These are phyloP conservation scores for Aspergillus novofumigatus DNA, from an alignment of 2,329 filamentous ascomycete species.

Conservation along the genomic window DNA sequence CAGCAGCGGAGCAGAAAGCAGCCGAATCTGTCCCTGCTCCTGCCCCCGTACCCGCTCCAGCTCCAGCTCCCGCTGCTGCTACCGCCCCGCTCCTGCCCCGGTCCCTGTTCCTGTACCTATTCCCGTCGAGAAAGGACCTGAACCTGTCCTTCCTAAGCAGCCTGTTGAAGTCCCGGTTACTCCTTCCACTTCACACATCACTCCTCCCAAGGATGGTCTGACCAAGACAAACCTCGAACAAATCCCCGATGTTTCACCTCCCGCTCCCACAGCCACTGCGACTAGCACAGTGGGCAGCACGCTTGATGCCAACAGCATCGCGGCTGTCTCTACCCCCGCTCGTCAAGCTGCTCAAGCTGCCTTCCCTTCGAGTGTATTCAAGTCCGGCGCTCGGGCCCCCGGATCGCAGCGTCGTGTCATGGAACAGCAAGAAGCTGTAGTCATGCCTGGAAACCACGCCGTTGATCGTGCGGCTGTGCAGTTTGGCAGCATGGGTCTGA, in stretches of 20 bases:
- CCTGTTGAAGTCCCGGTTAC: constrained; percentile 37
- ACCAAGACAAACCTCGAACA: constrained; percentile 92
- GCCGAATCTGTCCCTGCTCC: constrained; percentile 26
- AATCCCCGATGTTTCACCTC: constrained; percentile 74
- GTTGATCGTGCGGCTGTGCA: constrained; percentile 91
- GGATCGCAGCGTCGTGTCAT: constrained; percentile 82
- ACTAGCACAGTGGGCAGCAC: constrained; percentile 88
- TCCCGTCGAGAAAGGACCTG: constrained; percentile 35
- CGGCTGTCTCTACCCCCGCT: constrained; percentile 47
- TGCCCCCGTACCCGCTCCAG: constrained; percentile 36
- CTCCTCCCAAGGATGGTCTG: constrained; percentile 73
- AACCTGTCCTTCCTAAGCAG: constrained; percentile 27
- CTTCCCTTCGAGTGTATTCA: constrained; percentile 75
- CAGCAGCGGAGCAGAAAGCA: constrained; percentile 9
- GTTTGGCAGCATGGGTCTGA: constrained; percentile 91
- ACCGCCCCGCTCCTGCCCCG: constrained; percentile 28
- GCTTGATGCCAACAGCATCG: constrained; percentile 64
- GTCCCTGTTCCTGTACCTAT: constrained; percentile 40
- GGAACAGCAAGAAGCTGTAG: constrained; percentile 94
- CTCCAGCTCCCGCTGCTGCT: constrained; percentile 24
- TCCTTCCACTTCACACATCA: constrained; percentile 46
- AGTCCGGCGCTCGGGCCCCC: constrained; percentile 67
- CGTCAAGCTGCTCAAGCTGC: constrained; percentile 62
- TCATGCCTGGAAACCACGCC: constrained; percentile 95
- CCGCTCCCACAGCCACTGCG: constrained; percentile 73